Evolutionary conservation across 2,329 filamentous ascomycete species (phyloP), one percentile per base, ranked within the genome.

Genomic region (Aspergillus glaucus): DNA sequence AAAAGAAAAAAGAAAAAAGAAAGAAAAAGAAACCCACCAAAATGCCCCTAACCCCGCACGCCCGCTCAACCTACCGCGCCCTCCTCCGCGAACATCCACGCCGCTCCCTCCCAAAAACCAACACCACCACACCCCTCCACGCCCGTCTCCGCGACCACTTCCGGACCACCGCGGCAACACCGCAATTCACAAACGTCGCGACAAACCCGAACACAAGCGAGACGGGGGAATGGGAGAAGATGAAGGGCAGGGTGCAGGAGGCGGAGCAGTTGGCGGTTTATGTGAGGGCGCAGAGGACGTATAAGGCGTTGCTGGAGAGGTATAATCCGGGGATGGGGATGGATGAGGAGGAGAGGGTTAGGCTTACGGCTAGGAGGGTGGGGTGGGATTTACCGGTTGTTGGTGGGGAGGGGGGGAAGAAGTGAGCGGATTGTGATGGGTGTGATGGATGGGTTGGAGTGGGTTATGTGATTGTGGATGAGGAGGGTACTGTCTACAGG

Each of bases 251-350:
- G 21, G 43, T 72, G 12, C 66, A 76, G 45, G 74, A 88, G 57
- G 85, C 82, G n/a, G 82, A 88, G 55, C 89, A 97, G 68, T 82
- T 89, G 57, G 71, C 90, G 22, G 79, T 82, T 49, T 97, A 95
- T 66, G 78, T 93, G 17, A 81, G 82, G 59, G 85, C 91, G n/a
- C 93, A 98, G 75, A 78, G 91, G 46, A 81, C 81, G 65, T 96
- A 97, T 67, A 79, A 82, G 22, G 85, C 82, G 14, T 73, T 97
- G 40, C 68, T 97, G 34, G 91, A 96, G 71, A 79, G 91, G 59
- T 97, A 98, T 72, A 97, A 97, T 68, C 90, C 90, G 0, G 90
- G 91, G 15, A 88, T 94, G 82, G 81, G 82, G 57, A 88, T 95
- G 85, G 82, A 86, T 65, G 84, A 94, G 70, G 78, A 84, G 64